Evolutionary conservation across 257 asterid species (phyloP).

Genomic region (Solanum lycopersicoides): DNA sequence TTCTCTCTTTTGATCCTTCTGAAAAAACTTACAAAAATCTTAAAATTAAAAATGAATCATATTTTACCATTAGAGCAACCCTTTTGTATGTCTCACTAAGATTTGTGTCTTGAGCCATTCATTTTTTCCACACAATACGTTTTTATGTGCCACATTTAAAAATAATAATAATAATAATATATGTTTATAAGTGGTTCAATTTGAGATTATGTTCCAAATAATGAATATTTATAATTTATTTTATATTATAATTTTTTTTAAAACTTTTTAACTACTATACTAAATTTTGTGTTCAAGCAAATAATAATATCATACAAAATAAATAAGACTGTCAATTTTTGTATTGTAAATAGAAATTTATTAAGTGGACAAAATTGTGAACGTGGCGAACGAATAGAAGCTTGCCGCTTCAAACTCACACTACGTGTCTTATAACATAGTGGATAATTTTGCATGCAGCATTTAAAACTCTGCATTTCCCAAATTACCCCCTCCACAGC

Average conservation of each 20-base stretch:
- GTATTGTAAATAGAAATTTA: neutral
- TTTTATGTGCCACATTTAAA: neutral
- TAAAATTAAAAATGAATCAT: too few relatives aligned
- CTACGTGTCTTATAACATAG: neutral
- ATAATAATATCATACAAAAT: too few relatives aligned
- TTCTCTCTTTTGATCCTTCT: too few relatives aligned
- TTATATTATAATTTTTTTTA: too few relatives aligned
- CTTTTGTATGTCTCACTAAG: neutral
- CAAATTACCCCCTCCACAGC: neutral
- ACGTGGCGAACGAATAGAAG: neutral
- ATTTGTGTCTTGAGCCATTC: neutral
- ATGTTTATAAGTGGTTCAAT: neutral
- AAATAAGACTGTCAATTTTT: neutral
- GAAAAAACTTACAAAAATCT: too few relatives aligned
- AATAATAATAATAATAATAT: too few relatives aligned
- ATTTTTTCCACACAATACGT: neutral
- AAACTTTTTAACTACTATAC: too few relatives aligned
- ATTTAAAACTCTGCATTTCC: neutral
- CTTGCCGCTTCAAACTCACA: neutral
- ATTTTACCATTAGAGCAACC: neutral
- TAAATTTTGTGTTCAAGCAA: neutral
- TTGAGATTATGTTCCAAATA: neutral
- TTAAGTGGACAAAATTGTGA: neutral
- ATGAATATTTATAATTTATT: too few relatives aligned
- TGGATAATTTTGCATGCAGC: slow-evolving; percentile 1